Conservation (phyloP, 495 filamentous ascomycete genomes). For the Lophiostoma macrostomum region DNA sequence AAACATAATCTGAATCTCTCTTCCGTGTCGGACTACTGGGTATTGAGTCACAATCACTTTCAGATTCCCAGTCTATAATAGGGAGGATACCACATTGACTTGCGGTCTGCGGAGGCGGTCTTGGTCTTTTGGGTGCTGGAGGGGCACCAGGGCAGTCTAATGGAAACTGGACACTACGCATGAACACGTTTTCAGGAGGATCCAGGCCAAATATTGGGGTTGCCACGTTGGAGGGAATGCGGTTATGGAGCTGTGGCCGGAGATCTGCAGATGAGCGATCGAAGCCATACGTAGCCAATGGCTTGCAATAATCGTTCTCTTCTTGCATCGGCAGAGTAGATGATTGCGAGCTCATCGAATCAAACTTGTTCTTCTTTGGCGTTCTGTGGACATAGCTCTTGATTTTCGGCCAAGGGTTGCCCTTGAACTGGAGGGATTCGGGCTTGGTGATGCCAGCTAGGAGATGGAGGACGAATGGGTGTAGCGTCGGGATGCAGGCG, state of each 20-base stretch:
- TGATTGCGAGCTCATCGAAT: conserved; percentile 7
- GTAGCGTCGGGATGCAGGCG: conserved; percentile 19
- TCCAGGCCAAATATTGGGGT: neutral
- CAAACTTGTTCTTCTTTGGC: neutral
- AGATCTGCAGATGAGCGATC: conserved; percentile 26
- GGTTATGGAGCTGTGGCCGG: conserved; percentile 19
- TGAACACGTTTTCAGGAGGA: conserved; percentile 22
- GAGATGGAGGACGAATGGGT: conserved; percentile 25
- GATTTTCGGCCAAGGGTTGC: neutral
- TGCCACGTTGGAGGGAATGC: conserved; percentile 16
- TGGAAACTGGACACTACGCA: conserved; percentile 12
- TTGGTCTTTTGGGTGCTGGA: neutral
- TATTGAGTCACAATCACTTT: conserved; percentile 13
- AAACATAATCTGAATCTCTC: conserved; percentile 17
- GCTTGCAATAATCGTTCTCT: conserved; percentile 11
- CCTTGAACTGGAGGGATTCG: conserved; percentile 9
- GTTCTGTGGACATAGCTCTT: neutral
- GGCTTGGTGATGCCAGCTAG: conserved; percentile 14
- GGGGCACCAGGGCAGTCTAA: neutral
- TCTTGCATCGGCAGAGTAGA: conserved; percentile 13
- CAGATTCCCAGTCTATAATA: conserved; percentile 26
- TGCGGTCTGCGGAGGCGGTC: conserved; percentile 10
- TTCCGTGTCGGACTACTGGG: conserved; percentile 1
- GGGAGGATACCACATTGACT: conserved; percentile 20
- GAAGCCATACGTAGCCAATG: conserved; percentile 27